A percentile compares a stretch with the other conserved stretches of the same genome.
Evolutionary conservation across 495 filamentous ascomycete species (phyloP).

Genomic region (Bacidia gigantensis): DNA sequence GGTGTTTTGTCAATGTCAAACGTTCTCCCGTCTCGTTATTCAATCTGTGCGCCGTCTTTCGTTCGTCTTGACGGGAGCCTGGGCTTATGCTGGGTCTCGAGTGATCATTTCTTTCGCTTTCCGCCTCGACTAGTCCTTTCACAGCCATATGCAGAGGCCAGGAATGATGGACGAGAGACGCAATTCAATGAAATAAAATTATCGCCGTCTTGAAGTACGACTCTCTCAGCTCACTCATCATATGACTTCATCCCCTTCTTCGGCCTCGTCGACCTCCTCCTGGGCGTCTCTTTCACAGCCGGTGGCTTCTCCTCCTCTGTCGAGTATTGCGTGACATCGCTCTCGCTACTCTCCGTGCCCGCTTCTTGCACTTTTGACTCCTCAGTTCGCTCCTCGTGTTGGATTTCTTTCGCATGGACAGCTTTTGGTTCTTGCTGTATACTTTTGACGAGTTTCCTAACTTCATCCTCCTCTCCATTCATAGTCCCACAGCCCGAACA

Average conservation of each 20-base stretch:
- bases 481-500: conserved; percentile 72
- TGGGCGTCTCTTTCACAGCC: conserved; percentile 1
- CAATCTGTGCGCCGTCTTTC: too few species aligned
- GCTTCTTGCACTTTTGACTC: neutral
- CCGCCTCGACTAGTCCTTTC: too few species aligned
- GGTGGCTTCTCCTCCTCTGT: conserved; percentile 1
- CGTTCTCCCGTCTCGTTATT: too few species aligned
- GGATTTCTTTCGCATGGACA: conserved; percentile 19
- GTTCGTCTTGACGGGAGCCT: too few species aligned
- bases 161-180: too few species aligned
- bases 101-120: too few species aligned
- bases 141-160: too few species aligned
- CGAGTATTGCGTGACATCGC: conserved; percentile 16
- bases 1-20: too few species aligned
- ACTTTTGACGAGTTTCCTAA: conserved; percentile 41
- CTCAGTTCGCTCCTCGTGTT: conserved; percentile 12
- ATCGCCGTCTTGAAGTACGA: too few species aligned
- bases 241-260: conserved; percentile 3
- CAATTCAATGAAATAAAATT: too few species aligned
- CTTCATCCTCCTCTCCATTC: conserved; percentile 73
- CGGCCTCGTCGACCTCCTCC: conserved; percentile 12
- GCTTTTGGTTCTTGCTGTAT: conserved; percentile 24
- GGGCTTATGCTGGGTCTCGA: too few species aligned
- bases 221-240: neutral
- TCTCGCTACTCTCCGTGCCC: conserved; percentile 6